Evolutionary conservation across 1,284 basidiomycete species (phyloP), one percentile per base, ranked within the genome.

Genomic region (Cerrena zonata): DNA sequence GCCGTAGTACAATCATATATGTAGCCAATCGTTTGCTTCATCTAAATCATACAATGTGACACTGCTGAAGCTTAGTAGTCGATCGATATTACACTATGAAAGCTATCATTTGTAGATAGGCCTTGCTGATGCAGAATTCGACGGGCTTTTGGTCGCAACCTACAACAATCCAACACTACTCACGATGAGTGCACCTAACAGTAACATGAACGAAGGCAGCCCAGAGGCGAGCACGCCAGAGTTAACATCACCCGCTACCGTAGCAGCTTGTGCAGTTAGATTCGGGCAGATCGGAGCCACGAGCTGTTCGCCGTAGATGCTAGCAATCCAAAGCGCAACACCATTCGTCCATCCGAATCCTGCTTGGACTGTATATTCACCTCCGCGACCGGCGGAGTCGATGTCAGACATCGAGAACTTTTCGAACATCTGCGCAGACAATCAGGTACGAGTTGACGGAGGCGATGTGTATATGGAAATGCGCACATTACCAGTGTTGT

Each of bases 331-430:
- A 38, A 92, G 77, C 49, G 81, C 66, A 11, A 88, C 89, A 27
- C 90, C 91, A 64, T 94, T 94, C 24, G 91, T 93, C 91, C 91
- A 94, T n/a, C 91, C 89, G 62, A 91, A 90, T 15, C 87, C 88
- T 12, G 80, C 83, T 75, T 87, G 87, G 2, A 89, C 88, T 1
- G 80, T 85, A 59, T 94, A 94, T 72, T 94, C 91, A 18, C 91
- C 91, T 4, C 91, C 91, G 15, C 76, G 76, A 3, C 92, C 93
- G 0, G 90, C 87, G 1, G 86, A 88, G 66, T 94, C 89, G 22
- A 92, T 77, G 54, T 94, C 84, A 2, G 81, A 67, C 47, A 74
- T 78, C 1, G 84, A 86, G 66, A 88, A 88, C 65, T 95, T 95
- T 64, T 95, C 92, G 61, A 89, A 94, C 89, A 94, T 94, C 82